phyloP scores from a whole-genome alignment of 2,329 filamentous ascomycete genomes.

The Penicillium janthinellum region DNA sequence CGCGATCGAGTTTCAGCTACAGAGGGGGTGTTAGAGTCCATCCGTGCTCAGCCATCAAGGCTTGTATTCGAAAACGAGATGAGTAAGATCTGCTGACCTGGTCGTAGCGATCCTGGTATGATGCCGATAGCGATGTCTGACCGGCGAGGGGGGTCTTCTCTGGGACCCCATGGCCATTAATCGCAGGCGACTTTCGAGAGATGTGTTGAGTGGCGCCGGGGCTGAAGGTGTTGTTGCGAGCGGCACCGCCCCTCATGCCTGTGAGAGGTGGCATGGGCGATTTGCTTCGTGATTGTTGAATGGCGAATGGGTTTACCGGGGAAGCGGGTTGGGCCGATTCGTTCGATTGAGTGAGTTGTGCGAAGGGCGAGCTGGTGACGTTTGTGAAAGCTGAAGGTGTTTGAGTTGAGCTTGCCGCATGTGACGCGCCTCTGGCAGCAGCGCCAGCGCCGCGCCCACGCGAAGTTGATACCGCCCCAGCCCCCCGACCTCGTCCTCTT shows the following conservation, averaged over 20 bases:
- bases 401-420: slow-evolving; percentile 1
- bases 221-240: slow-evolving; percentile 1
- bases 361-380: slow-evolving; percentile 29
- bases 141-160: slow-evolving; percentile 24
- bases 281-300: slow-evolving; percentile 16
- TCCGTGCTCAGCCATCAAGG: slow-evolving; percentile 1
- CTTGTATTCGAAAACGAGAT: neutral
- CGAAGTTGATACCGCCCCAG: neutral
- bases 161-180: slow-evolving; percentile 10
- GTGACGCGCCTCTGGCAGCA: slow-evolving; percentile 16
- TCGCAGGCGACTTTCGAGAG: slow-evolving; percentile 12
- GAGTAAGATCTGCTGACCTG: slow-evolving; percentile 30
- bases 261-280: slow-evolving; percentile 15
- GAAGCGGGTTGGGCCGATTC: neutral
- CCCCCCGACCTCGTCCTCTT: slow-evolving; percentile 20
- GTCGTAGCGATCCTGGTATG: slow-evolving; percentile 41
- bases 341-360: slow-evolving; percentile 27
- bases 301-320: slow-evolving; percentile 18
- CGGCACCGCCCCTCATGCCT: neutral
- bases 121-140: slow-evolving; percentile 24
- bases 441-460: slow-evolving; percentile 24
- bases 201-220: slow-evolving; percentile 5
- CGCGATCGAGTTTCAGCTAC: slow-evolving; percentile 54
- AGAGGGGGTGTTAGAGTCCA: neutral
- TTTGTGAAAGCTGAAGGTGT: slow-evolving; percentile 1